phyloP scores from a whole-genome alignment of 257 asterid genomes.

The Solanum chilense region DNA sequence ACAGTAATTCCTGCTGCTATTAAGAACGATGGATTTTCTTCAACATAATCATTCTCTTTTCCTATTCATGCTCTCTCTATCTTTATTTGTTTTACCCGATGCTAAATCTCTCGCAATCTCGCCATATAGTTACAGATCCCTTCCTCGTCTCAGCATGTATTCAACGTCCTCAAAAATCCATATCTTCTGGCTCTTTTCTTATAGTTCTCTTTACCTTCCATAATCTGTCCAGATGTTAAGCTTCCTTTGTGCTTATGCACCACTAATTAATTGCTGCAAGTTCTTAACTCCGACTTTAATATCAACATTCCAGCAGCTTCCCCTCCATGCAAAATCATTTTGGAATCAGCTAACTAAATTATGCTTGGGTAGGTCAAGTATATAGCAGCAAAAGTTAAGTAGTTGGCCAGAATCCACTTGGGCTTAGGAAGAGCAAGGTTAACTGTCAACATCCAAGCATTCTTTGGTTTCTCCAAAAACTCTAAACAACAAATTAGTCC shows the following conservation, averaged over 20 bases:
- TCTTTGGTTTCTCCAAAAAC: not conserved
- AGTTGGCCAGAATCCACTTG: not conserved
- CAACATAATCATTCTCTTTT: not conserved
- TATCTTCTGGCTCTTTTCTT: not conserved
- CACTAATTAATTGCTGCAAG: not conserved
- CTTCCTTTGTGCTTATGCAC: not conserved
- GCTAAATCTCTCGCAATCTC: not conserved
- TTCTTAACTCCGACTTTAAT: not conserved
- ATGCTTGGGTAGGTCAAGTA: not conserved
- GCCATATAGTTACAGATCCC: not conserved
- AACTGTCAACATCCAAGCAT: not conserved
- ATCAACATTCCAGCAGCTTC: not conserved
- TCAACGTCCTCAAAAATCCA: not conserved
- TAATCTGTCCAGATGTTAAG: not conserved
- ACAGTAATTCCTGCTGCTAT: not conserved
- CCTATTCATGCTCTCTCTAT: not conserved
- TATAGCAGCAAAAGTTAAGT: not conserved
- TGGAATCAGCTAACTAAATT: not conserved
- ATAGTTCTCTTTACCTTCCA: not conserved
- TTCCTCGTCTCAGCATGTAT: not conserved
- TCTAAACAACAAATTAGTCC: not conserved
- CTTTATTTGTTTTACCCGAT: not conserved
- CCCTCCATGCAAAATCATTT: not conserved
- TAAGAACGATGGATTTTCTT: not conserved
- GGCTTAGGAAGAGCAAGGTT: not conserved